Percentiles rank a stretch among this genome's conserved stretches.
phyloP scores from a whole-genome alignment of 768 basidiomycete species.

The Mycena polygramma region DNA sequence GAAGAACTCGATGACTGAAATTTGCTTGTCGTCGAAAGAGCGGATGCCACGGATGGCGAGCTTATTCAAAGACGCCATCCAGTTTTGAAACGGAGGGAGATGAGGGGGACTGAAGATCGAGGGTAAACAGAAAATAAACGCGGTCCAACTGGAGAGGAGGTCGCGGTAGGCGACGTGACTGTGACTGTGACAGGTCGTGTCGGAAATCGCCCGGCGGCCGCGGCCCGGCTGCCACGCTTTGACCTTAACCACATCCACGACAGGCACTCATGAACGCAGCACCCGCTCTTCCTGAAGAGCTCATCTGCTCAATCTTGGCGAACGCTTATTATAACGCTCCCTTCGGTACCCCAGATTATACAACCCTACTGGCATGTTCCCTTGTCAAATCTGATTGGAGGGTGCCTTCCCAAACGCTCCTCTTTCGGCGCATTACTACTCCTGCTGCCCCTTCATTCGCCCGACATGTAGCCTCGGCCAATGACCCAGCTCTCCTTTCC shows the following conservation, averaged over 20 bases:
- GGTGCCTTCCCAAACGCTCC: conserved; percentile 32
- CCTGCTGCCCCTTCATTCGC: conserved; percentile 18
- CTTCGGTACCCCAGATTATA: conserved; percentile 35
- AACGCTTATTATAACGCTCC: conserved; percentile 34
- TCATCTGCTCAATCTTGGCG: conserved; percentile 38
- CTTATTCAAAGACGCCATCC: conserved; percentile 71
- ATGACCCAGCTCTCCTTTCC: conserved; percentile 12
- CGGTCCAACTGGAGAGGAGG: conserved; percentile 1
- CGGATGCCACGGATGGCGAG: conserved; percentile 95
- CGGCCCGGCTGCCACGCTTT: no score
- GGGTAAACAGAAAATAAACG: not conserved
- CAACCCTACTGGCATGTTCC: conserved; percentile 25
- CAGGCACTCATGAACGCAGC: no score
- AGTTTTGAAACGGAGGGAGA: no score
- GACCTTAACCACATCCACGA: no score
- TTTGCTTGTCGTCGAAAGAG: conserved; percentile 95
- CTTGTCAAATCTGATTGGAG: conserved; percentile 39
- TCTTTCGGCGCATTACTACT: conserved; percentile 30
- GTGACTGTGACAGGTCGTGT: no score
- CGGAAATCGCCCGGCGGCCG: no score
- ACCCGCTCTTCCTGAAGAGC: conserved; percentile 13
- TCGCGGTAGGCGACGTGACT: not conserved
- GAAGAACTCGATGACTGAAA: conserved; percentile 96
- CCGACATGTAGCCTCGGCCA: conserved; percentile 1
- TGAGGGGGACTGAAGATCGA: not conserved